Evolutionary conservation across 805 yeast species (phyloP), one percentile per base, ranked within the genome.

Genomic region (Kregervanrija delftensis): DNA sequence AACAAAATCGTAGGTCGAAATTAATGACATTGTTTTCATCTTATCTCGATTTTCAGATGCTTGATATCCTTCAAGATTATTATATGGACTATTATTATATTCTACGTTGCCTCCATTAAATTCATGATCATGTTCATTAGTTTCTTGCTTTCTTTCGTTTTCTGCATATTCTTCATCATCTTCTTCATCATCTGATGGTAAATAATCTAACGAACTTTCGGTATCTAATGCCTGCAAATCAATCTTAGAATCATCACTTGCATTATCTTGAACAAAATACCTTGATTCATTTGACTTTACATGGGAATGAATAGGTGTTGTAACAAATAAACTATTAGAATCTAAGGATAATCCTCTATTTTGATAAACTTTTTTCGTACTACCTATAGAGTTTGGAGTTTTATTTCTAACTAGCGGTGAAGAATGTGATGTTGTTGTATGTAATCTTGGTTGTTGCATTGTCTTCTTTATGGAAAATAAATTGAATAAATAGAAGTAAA

Each of bases 171-270:
- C 50, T 8, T 40, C 41, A 11, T 32, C 46, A 17, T 33, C 12
- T 12, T 33, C 12, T 2, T 16, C 10, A n/a, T 11, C 33, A 8
- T n/a, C 22, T n/a, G 30, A 16, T 33, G 11, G 8, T 13, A 39
- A 34, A 30, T 34, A 30, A 5, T 38, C 30, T 9, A 35, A 31
- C 14, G 39, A 30, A 15, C 30, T 31, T 16, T 51, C 53, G 3
- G 41, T 22, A 10, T 51, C 48, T 33, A 51, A 36, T 2, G 53
- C 54, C 10, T 38, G 45, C 14, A 51, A 39, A 35, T 51, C 54
- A 11, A 50, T 41, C 37, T 41, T 49, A 9, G 52, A 45, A 30
- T 47, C 47, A 8, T n/a, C 15, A 11, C 33, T 37, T 10, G 11
- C 34, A 33, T 16, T 17, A 14, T 5, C 22, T 6, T 9, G 34